These are phyloP conservation scores for Melampsora abietis-canadensis DNA, from an alignment of 1,284 basidiomycete species.

Conservation along the genomic window DNA sequence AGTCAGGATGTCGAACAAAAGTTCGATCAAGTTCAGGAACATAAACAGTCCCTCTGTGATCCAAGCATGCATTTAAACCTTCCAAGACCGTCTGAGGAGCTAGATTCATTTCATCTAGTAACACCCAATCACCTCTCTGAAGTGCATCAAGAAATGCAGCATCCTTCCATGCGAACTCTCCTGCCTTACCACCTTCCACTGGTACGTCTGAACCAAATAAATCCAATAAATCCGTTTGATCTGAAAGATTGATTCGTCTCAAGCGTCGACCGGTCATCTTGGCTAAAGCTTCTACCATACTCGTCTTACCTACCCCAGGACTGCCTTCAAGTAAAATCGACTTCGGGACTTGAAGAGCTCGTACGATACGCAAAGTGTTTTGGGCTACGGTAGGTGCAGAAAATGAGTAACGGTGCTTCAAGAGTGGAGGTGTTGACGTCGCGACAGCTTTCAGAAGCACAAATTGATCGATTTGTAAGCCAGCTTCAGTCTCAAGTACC, in stretches of 20 bases:
- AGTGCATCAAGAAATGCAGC: conserved; percentile 92
- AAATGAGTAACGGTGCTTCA: conserved; percentile 66
- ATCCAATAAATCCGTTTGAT: conserved; percentile 95
- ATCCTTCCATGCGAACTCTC: conserved; percentile 95
- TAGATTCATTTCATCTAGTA: conserved; percentile 98
- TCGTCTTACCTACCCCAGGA: conserved; percentile 99
- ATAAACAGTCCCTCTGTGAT: conserved; percentile 92
- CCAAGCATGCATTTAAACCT: conserved; percentile 92
- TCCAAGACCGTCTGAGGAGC: conserved; percentile 89
- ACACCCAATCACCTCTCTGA: conserved; percentile 90
- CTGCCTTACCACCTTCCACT: conserved; percentile 81
- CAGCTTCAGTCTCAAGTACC: not conserved
- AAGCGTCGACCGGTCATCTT: conserved; percentile 69
- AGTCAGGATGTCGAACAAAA: conserved; percentile 82
- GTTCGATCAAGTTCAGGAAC: conserved; percentile 90
- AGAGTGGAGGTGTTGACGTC: not conserved
- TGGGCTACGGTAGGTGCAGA: conserved; percentile 81
- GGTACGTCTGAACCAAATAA: conserved; percentile 96
- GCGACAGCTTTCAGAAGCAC: not conserved
- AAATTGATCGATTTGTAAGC: conserved; percentile 34
- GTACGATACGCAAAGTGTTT: conserved; percentile 83
- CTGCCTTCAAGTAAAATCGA: conserved; percentile 94
- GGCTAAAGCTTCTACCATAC: conserved; percentile 82
- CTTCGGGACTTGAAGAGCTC: conserved; percentile 85
- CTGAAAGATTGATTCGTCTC: conserved; percentile 96